Evolutionary conservation across 2,329 filamentous ascomycete species (phyloP).

Genomic region (Fusarium oxysporum): DNA sequence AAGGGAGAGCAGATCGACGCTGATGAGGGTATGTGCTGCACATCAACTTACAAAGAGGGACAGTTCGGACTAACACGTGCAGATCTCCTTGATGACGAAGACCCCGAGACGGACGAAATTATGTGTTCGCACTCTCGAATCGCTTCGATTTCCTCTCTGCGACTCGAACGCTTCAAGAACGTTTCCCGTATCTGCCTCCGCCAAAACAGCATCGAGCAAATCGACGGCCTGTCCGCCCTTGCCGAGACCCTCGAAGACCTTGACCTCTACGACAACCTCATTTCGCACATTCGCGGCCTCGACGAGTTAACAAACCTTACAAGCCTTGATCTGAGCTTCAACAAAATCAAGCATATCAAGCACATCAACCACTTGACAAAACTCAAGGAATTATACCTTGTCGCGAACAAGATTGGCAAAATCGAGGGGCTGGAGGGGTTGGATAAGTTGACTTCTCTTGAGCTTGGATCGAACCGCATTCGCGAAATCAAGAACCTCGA

Average conservation of each 20-base stretch:
- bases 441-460: conserved; percentile 81
- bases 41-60: background rate
- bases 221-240: conserved; percentile 78
- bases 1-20: conserved; percentile 81
- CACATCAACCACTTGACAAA: conserved; percentile 81
- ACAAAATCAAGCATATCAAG: conserved; percentile 99
- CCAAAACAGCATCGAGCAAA: conserved; percentile 87
- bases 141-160: conserved; percentile 78
- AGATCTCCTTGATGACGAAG: conserved; percentile 73
- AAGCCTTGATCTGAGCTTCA: conserved; percentile 92
- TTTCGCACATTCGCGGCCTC: conserved; percentile 85
- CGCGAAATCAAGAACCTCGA: conserved; percentile 89
- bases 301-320: conserved; percentile 81
- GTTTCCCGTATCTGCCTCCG: conserved; percentile 86
- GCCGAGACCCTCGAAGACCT: conserved; percentile 80
- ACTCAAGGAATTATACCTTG: conserved; percentile 87
- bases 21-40: conserved; percentile 75
- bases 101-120: conserved; percentile 77
- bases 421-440: conserved; percentile 88
- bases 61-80: conserved; percentile 32
- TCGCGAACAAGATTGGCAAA: conserved; percentile 90
- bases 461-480: conserved; percentile 93
- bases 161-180: conserved; percentile 84
- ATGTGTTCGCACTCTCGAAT: conserved; percentile 91
- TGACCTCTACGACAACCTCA: conserved; percentile 96